These are phyloP conservation scores for Leccinum ochraceum DNA, from an alignment of 768 basidiomycete species.

Conservation along the genomic window DNA sequence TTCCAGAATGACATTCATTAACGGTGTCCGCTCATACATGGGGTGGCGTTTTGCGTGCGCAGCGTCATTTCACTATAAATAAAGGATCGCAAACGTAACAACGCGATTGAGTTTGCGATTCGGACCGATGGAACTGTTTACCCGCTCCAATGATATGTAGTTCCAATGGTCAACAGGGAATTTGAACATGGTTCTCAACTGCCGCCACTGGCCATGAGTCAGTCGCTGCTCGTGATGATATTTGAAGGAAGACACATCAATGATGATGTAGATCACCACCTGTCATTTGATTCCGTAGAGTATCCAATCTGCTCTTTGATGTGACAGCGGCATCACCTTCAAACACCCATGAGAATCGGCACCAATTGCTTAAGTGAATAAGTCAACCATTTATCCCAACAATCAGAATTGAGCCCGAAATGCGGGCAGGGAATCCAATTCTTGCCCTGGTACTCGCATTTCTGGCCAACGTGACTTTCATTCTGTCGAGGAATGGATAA, in stretches of 20 bases:
- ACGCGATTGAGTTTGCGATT: conserved; percentile 45
- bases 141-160: conserved; percentile 31
- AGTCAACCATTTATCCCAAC: neutral
- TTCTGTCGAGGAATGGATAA: neutral
- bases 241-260: neutral
- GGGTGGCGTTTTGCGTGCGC: conserved; percentile 36
- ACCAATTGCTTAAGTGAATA: neutral
- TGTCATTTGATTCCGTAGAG: neutral
- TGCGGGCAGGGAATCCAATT: neutral
- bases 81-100: conserved; percentile 11
- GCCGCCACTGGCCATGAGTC: conserved; percentile 30
- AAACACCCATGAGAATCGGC: neutral
- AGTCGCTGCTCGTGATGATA: conserved; percentile 7
- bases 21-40: conserved; percentile 27
- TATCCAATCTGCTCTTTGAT: neutral
- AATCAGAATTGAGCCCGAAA: conserved; percentile 1
- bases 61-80: neutral
- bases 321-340: neutral
- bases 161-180: conserved; percentile 38
- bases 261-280: neutral
- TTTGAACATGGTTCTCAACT: conserved; percentile 32
- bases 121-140: conserved; percentile 30
- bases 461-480: conserved; percentile 5
- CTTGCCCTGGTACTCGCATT: neutral
- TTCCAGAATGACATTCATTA: conserved; percentile 33